These are phyloP conservation scores for Persicaria tinctoria DNA, from an alignment of 148 eudicot genomes.

Conservation along the genomic window DNA sequence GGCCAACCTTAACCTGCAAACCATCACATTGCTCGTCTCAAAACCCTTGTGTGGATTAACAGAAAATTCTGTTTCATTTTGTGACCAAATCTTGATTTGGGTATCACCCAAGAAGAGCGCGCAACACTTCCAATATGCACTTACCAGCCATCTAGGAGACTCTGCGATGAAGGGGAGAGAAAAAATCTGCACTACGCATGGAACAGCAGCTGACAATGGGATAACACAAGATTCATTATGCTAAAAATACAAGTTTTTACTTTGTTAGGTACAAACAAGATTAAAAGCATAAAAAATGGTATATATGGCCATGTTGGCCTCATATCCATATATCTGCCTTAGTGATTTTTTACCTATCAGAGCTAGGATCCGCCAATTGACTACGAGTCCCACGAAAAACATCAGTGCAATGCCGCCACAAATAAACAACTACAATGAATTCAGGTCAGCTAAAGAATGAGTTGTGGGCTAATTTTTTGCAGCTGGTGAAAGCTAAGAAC, in stretches of 20 bases:
- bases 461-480: neutral
- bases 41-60: neutral
- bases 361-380: conserved; percentile 39
- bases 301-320: neutral
- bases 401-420: conserved; percentile 30
- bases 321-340: too few species aligned
- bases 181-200: conserved; percentile 38
- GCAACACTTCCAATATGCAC: conserved; percentile 9
- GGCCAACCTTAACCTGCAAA: conserved; percentile 48
- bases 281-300: neutral
- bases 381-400: conserved; percentile 29
- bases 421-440: conserved; percentile 25
- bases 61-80: neutral
- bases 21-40: neutral
- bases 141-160: conserved; percentile 75
- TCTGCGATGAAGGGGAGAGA: conserved; percentile 52
- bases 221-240: neutral
- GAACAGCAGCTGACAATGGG: conserved; percentile 36
- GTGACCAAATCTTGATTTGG: neutral
- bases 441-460: neutral
- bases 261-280: neutral
- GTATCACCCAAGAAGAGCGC: neutral
- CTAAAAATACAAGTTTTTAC: neutral
- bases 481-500: neutral
- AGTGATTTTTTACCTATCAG: conserved; percentile 26